Percentiles rank a stretch among this genome's conserved stretches.
These are phyloP conservation scores for Leishmania tropica DNA, from an alignment of 208 protist species.

Conservation along the genomic window DNA sequence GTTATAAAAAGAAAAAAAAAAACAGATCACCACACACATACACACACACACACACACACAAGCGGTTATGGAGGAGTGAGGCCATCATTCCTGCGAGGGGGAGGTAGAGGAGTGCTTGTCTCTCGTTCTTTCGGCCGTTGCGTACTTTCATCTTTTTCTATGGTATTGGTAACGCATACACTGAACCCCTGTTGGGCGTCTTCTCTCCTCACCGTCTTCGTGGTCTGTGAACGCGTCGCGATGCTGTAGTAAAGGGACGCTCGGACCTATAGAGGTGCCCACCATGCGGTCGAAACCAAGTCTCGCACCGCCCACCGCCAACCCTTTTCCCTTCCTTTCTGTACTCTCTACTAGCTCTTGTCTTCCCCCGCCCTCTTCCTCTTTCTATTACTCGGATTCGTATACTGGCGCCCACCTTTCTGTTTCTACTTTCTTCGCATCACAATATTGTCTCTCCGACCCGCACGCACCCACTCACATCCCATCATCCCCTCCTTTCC, in stretches of 20 bases:
- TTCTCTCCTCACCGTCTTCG: background rate
- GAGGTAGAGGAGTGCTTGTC: background rate
- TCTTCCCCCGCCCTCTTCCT: background rate
- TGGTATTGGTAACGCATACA: background rate
- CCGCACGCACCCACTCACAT: background rate
- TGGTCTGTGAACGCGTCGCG: background rate
- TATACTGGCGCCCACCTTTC: background rate
- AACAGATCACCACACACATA: too few relatives aligned
- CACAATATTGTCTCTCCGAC: background rate
- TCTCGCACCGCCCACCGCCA: background rate
- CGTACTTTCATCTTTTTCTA: background rate
- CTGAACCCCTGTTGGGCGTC: background rate
- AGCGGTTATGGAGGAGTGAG: background rate
- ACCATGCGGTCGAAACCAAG: background rate
- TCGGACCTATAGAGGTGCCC: background rate
- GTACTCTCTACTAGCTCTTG: background rate
- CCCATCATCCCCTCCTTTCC: background rate
- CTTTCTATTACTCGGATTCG: background rate
- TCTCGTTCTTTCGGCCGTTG: background rate
- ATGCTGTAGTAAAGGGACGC: background rate
- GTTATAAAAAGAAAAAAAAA: too few relatives aligned
- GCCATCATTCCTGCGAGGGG: background rate
- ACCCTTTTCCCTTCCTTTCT: background rate
- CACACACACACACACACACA: background rate
- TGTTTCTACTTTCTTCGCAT: background rate